These are phyloP conservation scores for Colletotrichum euphorbiae DNA, from an alignment of 2,329 filamentous ascomycete genomes.

Conservation along the genomic window DNA sequence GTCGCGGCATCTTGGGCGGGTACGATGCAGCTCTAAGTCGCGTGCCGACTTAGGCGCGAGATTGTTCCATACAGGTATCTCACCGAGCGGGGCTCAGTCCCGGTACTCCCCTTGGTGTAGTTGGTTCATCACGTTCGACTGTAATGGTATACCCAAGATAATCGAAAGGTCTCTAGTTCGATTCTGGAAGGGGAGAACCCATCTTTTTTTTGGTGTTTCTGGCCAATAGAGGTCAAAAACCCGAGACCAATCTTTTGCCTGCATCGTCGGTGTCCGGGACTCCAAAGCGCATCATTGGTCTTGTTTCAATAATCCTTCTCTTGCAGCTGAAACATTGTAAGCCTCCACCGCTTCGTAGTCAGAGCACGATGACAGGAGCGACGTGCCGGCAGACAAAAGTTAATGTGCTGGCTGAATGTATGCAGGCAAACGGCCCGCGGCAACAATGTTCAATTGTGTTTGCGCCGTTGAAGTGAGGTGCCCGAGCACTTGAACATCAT, in stretches of 20 bases:
- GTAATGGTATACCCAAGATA: conserved; percentile 33
- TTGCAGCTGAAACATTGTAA: conserved; percentile 5
- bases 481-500: conserved; percentile 1
- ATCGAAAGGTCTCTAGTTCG: conserved; percentile 41
- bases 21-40: background rate
- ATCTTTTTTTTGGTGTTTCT: conserved; percentile 42
- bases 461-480: background rate
- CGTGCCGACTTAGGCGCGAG: background rate
- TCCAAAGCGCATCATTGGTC: background rate
- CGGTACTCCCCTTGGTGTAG: conserved; percentile 37
- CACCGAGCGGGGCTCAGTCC: conserved; percentile 24
- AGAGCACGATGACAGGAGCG: conserved; percentile 1
- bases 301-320: conserved; percentile 8
- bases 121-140: conserved; percentile 41
- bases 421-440: conserved; percentile 3
- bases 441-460: conserved; percentile 19
- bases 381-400: conserved; percentile 8
- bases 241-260: background rate
- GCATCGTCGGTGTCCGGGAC: background rate
- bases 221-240: too few species aligned
- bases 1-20: background rate
- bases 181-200: conserved; percentile 37
- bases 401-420: background rate
- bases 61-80: background rate
- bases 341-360: conserved; percentile 15